Evolutionary conservation across 2,329 filamentous ascomycete genomes (phyloP).

Genomic region (Curvularia sp.): DNA sequence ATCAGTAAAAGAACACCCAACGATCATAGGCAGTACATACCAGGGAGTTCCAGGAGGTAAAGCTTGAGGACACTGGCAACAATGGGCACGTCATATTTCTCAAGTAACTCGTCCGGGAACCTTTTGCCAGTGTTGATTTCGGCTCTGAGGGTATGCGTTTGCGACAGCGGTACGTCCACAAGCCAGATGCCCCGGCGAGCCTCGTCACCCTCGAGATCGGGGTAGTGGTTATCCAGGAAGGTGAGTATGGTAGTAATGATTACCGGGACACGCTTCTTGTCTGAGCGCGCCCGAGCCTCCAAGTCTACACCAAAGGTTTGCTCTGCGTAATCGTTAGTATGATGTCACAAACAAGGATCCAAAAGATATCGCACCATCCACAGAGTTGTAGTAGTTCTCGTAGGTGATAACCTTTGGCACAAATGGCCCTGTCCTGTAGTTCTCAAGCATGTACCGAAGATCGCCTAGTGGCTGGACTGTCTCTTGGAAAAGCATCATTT

Average conservation of each 20-base stretch:
- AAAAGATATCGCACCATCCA: slow-evolving; percentile 66
- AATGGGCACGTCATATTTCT: slow-evolving; percentile 91
- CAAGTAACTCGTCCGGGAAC: slow-evolving; percentile 76
- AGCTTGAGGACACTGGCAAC: slow-evolving; percentile 92
- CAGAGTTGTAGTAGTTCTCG: slow-evolving; percentile 98
- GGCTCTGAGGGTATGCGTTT: slow-evolving; percentile 83
- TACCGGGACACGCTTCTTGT: slow-evolving; percentile 92
- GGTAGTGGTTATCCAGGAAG: slow-evolving; percentile 95
- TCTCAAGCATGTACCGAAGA: slow-evolving; percentile 91
- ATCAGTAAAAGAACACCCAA: slow-evolving; percentile 27
- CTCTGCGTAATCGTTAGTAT: slow-evolving; percentile 58
- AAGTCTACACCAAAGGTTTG: slow-evolving; percentile 98
- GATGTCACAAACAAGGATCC: not conserved
- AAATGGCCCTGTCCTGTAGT: slow-evolving; percentile 93
- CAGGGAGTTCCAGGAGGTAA: slow-evolving; percentile 92
- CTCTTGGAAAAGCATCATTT: slow-evolving; percentile 99
- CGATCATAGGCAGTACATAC: slow-evolving; percentile 58
- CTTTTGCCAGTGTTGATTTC: slow-evolving; percentile 87
- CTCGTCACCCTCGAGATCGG: slow-evolving; percentile 95
- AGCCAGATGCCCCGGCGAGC: slow-evolving; percentile 92
- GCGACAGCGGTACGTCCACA: slow-evolving; percentile 83
- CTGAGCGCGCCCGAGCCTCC: slow-evolving; percentile 90
- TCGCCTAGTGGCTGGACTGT: slow-evolving; percentile 94
- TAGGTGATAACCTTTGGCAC: slow-evolving; percentile 90
- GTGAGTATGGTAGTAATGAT: slow-evolving; percentile 92